Evolutionary conservation across 805 yeast species (phyloP).

Genomic region (Yarrowia sp.): DNA sequence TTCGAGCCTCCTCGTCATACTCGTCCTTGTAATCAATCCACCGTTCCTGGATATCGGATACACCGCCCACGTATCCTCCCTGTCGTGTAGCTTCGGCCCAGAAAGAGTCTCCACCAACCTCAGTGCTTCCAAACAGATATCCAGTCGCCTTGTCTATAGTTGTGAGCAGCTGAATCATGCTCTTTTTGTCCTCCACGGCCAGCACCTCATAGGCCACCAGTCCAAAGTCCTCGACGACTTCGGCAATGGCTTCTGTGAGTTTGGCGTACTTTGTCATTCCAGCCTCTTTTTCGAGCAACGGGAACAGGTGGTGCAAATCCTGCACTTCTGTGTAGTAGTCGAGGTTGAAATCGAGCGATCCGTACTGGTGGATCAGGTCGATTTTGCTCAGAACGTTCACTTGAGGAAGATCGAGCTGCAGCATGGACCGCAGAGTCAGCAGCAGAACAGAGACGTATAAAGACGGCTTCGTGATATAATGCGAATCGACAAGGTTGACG

Average conservation of each 20-base stretch:
- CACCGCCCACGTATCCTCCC: constrained; percentile 60
- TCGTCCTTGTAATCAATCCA: constrained; percentile 87
- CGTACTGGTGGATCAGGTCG: constrained; percentile 78
- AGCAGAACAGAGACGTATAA: constrained; percentile 84
- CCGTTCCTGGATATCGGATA: constrained; percentile 85
- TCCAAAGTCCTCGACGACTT: constrained; percentile 84
- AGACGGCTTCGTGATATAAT: constrained; percentile 82
- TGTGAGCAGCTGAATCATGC: constrained; percentile 83
- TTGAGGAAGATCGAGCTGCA: constrained; percentile 91
- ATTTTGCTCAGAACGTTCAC: constrained; percentile 91
- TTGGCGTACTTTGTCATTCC: constrained; percentile 67
- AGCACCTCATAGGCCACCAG: constrained; percentile 88
- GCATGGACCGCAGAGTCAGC: constrained; percentile 86
- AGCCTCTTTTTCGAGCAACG: constrained; percentile 74
- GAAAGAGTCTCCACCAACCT: constrained; percentile 93
- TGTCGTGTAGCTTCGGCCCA: constrained; percentile 96
- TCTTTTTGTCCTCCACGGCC: constrained; percentile 86
- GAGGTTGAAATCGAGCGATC: constrained; percentile 75
- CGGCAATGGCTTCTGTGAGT: constrained; percentile 79
- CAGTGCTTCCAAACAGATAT: constrained; percentile 89
- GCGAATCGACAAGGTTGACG: constrained; percentile 83
- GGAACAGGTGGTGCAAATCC: constrained; percentile 72
- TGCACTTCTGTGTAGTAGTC: constrained; percentile 94
- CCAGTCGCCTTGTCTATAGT: constrained; percentile 92
- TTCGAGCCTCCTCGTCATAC: constrained; percentile 71